Base-by-base conservation (phyloP, 768 basidiomycete species). In the Termitomyces sp. region DNA sequence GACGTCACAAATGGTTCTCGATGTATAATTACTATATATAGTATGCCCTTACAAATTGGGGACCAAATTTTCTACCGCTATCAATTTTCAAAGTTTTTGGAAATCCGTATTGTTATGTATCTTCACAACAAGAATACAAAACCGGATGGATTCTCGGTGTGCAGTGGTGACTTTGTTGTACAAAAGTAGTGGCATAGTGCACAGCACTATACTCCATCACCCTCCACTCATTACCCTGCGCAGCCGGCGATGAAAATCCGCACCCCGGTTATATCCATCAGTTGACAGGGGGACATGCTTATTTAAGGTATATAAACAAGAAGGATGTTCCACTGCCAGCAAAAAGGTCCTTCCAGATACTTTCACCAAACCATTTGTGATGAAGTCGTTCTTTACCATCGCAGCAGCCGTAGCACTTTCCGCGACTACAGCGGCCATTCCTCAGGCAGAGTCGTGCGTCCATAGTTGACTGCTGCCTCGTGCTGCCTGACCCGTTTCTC, bases 401-500 rank as follows among this genome's bases (percentile, higher is more conserved):
- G 57, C 48, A 31, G 48, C 48, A 39, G 27, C 48, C 18, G 27
- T 44, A 31, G 30, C 5, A 6, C n/a, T 57, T 39, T n/a, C 51
- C 16, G 20, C 30, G 9, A 41, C 22, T 34, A n/a, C 57, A 41
- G 3, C 18, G 6, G 57, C 57, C 30, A 20, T 51, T 31, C 57
- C 57, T 22, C 57, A 57, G 39, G 57, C 48, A 18, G 57, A 12
- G 24, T 56, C 55, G 57, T 49, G 31, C n/a, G 48, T 39, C 46
- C 13, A 30, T 30, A 11, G 12, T 39, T 20, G n/a, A 34, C 37
- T 24, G n/a, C 47, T 51, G 22, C 36, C 20, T 37, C 57, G 18
- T 39, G 47, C 30, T 57, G 2, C 49, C 31, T 36, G 16, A 52
- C 36, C 36, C 15, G 2, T 42, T 41, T 5, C 24, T 36, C 39